phyloP scores from a whole-genome alignment of 441 rosid species.

The Jatropha multifida region DNA sequence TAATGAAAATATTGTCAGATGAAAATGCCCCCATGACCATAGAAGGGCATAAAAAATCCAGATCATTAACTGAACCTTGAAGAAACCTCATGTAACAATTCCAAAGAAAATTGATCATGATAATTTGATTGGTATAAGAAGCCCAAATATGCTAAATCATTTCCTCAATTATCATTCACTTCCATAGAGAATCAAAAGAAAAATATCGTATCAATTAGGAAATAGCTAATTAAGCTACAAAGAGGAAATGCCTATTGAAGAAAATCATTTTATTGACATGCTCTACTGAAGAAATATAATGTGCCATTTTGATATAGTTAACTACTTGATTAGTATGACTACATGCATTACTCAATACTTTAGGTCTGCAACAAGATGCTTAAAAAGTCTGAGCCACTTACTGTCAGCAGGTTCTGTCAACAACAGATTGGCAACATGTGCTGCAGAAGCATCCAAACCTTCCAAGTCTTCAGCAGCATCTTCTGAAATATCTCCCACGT shows the following conservation, averaged over 20 bases:
- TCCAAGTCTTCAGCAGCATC: slow-evolving; percentile 75
- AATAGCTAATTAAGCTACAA: background rate
- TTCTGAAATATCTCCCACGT: slow-evolving; percentile 70
- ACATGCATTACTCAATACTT: background rate
- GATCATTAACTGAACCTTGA: background rate
- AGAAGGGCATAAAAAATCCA: background rate
- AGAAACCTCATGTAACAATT: background rate
- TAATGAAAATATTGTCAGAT: background rate
- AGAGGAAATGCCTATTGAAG: background rate
- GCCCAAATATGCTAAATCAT: background rate
- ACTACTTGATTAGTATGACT: background rate
- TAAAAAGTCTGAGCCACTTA: slow-evolving; percentile 32
- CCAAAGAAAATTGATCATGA: background rate
- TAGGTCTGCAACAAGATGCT: background rate
- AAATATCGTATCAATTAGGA: background rate
- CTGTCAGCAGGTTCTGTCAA: slow-evolving; percentile 88
- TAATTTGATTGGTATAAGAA: background rate
- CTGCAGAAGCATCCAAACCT: slow-evolving; percentile 86
- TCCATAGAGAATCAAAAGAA: background rate
- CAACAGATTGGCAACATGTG: slow-evolving; percentile 78
- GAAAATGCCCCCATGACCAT: background rate
- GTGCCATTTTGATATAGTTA: background rate
- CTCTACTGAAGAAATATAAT: background rate
- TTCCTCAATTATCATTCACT: background rate
- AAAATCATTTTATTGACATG: background rate